Evolutionary conservation across 208 protist genomes (phyloP), one percentile per base, ranked within the genome.

Genomic region (Angomonas ambiguus): DNA sequence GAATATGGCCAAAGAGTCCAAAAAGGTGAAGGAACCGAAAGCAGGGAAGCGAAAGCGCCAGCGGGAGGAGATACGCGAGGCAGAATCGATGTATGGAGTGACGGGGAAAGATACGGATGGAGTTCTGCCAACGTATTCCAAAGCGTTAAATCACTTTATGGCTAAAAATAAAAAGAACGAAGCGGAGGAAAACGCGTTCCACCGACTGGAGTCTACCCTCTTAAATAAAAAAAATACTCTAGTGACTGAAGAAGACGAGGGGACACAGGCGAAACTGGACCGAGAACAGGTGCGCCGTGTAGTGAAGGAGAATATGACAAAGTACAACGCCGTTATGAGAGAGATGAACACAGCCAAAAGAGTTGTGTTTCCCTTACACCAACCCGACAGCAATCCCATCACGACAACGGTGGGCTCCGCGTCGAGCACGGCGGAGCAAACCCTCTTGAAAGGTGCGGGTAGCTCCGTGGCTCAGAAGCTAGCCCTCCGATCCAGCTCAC

Each of bases 351-450:
- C 71, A 25, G 51, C 82, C 16, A 86, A 90, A 64, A 83, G 93
- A 64, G 57, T 96, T 31, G 80, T 87, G 68, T 80, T 96, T 24
- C 91, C 91, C 8, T 79, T 96, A 76, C 57, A 71, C 30, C 68
- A 77, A 18, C 85, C 87, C 10, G 77, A 93, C 16, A 91, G 85
- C 71, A 90, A 81, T 42, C 85, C 88, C 1, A 74, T 83, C 10
- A 77, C 85, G 10, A 74, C 74, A 0, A 85, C 86, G 16, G 71
- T 95, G n/a, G 91, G 88, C 10, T 82, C 79, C 49, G 87, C 94
- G 31, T 83, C 84, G 18, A 75, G 80, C 5, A 74, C 84, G 10
- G 74, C 84, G 16, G 72, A 78, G 22, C 68, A 61, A 41, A 32
- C 3, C 6, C 30, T 32, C 4, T 33, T 27, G 20, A 38, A 30